Evolutionary conservation across 768 basidiomycete genomes (phyloP).

Genomic region (Mycena alexandri): DNA sequence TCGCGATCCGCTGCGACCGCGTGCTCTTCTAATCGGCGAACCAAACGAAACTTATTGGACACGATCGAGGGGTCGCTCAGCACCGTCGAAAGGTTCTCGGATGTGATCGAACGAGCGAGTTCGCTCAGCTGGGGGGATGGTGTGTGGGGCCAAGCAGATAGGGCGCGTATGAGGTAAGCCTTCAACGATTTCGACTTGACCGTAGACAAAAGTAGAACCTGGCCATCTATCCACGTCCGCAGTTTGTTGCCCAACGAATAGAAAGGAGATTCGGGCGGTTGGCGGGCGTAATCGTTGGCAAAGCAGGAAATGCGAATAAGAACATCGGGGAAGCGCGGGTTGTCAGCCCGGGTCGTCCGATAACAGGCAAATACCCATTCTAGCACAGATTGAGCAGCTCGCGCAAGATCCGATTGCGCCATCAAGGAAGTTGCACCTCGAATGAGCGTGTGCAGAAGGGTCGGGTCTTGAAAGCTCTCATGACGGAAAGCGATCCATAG

Average conservation of each 20-base stretch:
- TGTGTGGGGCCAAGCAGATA: slow-evolving; percentile 83
- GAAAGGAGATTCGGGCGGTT: slow-evolving; percentile 46
- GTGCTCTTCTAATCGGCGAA: slow-evolving; percentile 70
- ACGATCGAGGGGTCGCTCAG: slow-evolving; percentile 71
- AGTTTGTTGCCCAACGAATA: slow-evolving; percentile 61
- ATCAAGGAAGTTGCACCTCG: slow-evolving; percentile 77
- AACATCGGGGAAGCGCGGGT: slow-evolving; percentile 71
- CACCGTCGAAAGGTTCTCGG: slow-evolving; percentile 63
- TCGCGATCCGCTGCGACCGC: slow-evolving; percentile 54
- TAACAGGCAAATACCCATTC: slow-evolving; percentile 80
- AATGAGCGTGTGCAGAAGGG: slow-evolving; percentile 76
- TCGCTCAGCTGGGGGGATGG: slow-evolving; percentile 62
- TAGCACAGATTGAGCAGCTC: slow-evolving; percentile 79
- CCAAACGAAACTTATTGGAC: slow-evolving; percentile 83
- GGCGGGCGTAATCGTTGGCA: slow-evolving; percentile 65
- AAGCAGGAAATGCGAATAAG: slow-evolving; percentile 77
- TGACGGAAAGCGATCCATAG: slow-evolving; percentile 78
- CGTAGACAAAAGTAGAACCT: slow-evolving; percentile 58
- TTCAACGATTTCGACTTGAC: slow-evolving; percentile 36
- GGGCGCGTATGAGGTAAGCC: slow-evolving; percentile 61
- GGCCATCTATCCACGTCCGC: slow-evolving; percentile 72
- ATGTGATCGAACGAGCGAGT: slow-evolving; percentile 59
- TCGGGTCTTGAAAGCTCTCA: slow-evolving; percentile 66
- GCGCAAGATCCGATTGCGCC: slow-evolving; percentile 74
- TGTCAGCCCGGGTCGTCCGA: slow-evolving; percentile 52